phyloP scores from a whole-genome alignment of 305 asterid species.

The Solanum hybrid region DNA sequence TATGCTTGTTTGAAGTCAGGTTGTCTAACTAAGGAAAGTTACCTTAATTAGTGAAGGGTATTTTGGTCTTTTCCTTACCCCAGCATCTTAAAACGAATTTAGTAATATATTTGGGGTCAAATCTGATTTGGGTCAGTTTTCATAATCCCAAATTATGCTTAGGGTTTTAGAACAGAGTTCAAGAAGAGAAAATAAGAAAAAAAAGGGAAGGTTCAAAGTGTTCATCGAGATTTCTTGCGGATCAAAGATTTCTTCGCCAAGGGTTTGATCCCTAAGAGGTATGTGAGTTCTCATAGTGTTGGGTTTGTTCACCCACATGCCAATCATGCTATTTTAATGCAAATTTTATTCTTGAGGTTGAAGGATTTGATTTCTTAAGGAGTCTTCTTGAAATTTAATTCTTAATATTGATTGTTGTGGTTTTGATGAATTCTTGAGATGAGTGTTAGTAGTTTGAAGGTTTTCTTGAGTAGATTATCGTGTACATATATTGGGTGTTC shows the following conservation, averaged over 20 bases:
- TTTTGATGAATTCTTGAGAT: too few relatives aligned
- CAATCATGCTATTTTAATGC: background rate
- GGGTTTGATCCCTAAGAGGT: background rate
- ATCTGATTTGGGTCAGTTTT: too few relatives aligned
- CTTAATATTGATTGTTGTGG: too few relatives aligned
- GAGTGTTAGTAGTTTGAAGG: background rate
- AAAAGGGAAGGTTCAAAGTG: background rate
- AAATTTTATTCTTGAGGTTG: background rate
- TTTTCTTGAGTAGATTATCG: too few relatives aligned
- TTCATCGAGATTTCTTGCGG: too few relatives aligned
- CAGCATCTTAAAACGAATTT: background rate
- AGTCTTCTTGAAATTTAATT: too few relatives aligned
- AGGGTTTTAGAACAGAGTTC: background rate
- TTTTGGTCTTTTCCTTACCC: too few relatives aligned
- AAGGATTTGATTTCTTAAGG: too few relatives aligned
- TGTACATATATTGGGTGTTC: background rate
- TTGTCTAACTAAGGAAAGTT: too few relatives aligned
- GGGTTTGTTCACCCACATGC: background rate
- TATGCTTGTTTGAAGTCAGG: too few relatives aligned
- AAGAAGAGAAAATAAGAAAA: background rate
- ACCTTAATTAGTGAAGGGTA: too few relatives aligned
- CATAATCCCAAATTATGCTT: background rate
- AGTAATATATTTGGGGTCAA: too few relatives aligned
- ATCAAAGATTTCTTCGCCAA: background rate
- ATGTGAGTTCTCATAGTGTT: background rate